Conservation (phyloP, 2,329 filamentous ascomycete genomes). For the Diaporthe sp. region DNA sequence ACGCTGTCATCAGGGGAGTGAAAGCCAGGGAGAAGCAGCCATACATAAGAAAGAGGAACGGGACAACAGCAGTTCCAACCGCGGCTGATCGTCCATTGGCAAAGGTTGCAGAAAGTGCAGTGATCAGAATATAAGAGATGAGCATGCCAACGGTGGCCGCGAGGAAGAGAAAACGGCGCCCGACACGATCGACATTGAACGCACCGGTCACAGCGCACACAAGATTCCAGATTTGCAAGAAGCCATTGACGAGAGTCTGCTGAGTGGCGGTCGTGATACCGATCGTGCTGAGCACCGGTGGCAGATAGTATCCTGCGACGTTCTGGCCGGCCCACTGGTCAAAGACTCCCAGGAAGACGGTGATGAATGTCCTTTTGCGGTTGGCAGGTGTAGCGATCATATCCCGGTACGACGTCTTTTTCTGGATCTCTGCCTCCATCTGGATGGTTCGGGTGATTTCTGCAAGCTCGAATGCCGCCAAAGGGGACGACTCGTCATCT, state of each 20-base stretch:
- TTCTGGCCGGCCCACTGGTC: conserved; percentile 39
- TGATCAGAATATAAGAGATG: conserved; percentile 30
- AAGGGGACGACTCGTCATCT: conserved; percentile 26
- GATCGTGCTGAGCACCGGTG: conserved; percentile 44
- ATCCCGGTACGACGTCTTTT: conserved; percentile 29
- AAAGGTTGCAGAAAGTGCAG: conserved; percentile 31
- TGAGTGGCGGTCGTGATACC: conserved; percentile 43
- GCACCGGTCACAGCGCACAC: conserved; percentile 23
- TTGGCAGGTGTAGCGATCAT: conserved; percentile 35
- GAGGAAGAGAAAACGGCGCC: conserved; percentile 42
- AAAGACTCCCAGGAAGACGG: conserved; percentile 33
- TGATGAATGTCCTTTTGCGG: conserved; percentile 36
- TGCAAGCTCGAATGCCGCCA: conserved; percentile 32
- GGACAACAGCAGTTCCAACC: not conserved
- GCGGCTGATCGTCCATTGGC: not conserved
- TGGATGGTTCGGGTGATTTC: conserved; percentile 10
- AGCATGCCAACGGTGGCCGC: conserved; percentile 34
- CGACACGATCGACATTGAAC: conserved; percentile 31
- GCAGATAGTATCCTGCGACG: conserved; percentile 49
- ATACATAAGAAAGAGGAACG: conserved; percentile 17
- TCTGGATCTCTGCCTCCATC: conserved; percentile 8
- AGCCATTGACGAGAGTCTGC: conserved; percentile 47
- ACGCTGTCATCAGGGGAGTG: conserved; percentile 45
- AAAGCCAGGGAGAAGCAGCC: not conserved
- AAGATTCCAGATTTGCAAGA: conserved; percentile 35